A percentile compares a stretch with the other conserved stretches of the same genome.
phyloP scores from a whole-genome alignment of 306 rosid species.

The Trifolium fragiferum region DNA sequence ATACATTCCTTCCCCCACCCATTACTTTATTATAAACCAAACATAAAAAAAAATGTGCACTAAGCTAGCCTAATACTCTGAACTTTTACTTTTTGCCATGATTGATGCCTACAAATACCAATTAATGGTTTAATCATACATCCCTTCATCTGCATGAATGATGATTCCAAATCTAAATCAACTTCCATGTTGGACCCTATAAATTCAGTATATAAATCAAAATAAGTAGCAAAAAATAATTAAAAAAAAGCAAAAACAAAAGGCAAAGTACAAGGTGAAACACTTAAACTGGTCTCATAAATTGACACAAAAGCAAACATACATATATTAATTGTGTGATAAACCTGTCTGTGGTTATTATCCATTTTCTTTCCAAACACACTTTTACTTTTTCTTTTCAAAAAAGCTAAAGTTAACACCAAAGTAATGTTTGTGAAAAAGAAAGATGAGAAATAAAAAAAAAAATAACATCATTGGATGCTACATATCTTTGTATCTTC shows the following conservation, averaged over 20 bases:
- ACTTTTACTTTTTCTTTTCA: constrained; percentile 73
- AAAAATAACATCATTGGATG: constrained; percentile 51
- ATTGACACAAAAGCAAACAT: constrained; percentile 29
- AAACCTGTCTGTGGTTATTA: constrained; percentile 63
- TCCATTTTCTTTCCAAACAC: constrained; percentile 47
- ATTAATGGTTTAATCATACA: constrained; percentile 36
- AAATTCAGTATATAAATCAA: constrained; percentile 29
- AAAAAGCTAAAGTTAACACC: constrained; percentile 69
- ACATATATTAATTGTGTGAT: constrained; percentile 46
- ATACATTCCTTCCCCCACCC: no score
- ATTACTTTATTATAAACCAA: no score
- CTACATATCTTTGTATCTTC: constrained; percentile 37
- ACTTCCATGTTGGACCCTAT: constrained; percentile 37
- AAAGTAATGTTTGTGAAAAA: constrained; percentile 42
- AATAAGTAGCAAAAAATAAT: background rate
- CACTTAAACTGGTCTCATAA: constrained; percentile 44
- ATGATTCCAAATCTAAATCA: constrained; percentile 41
- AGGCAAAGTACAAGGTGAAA: constrained; percentile 21
- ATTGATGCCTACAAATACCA: constrained; percentile 33
- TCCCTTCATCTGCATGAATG: constrained; percentile 19
- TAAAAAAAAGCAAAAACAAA: background rate
- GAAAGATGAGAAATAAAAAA: background rate
- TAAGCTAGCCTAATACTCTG: background rate
- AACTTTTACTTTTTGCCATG: constrained; percentile 2
- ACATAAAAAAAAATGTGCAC: background rate